Evolutionary conservation across 306 rosid genomes (phyloP).

Genomic region (Lotus japonicus): DNA sequence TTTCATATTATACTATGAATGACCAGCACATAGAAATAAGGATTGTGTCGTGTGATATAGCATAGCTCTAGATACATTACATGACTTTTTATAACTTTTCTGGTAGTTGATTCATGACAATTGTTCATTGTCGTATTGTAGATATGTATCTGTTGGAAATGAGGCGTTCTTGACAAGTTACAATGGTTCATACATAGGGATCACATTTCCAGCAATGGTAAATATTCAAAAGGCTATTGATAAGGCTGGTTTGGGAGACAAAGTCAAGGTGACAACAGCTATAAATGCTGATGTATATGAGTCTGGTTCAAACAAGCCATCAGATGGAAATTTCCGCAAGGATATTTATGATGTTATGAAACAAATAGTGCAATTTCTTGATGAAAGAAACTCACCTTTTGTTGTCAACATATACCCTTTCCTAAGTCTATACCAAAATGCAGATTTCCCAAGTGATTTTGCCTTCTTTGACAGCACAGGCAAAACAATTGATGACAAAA

Average conservation of each 20-base stretch:
- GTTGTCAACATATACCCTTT: constrained; percentile 79
- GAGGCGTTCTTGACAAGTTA: constrained; percentile 66
- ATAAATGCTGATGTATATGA: constrained; percentile 78
- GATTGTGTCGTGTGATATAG: too few relatives aligned
- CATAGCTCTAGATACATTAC: too few relatives aligned
- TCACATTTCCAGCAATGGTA: constrained; percentile 59
- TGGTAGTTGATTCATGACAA: not conserved
- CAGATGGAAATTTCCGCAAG: constrained; percentile 46
- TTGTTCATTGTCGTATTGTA: not conserved
- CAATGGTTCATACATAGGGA: constrained; percentile 29
- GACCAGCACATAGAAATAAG: too few relatives aligned
- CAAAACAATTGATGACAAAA: constrained; percentile 30
- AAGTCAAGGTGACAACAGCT: constrained; percentile 54
- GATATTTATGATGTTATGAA: constrained; percentile 31
- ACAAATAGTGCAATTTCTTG: constrained; percentile 37
- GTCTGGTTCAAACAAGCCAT: constrained; percentile 46
- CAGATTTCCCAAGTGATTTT: constrained; percentile 41
- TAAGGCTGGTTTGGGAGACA: constrained; percentile 42
- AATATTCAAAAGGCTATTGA: constrained; percentile 62
- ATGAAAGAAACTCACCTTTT: constrained; percentile 45
- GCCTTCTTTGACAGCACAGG: constrained; percentile 46
- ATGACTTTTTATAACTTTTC: too few relatives aligned
- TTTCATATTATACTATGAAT: too few relatives aligned
- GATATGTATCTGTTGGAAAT: constrained; percentile 75
- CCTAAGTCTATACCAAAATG: constrained; percentile 47